Evolutionary conservation across 495 filamentous ascomycete species (phyloP), one percentile per base, ranked within the genome.

Genomic region (Tuber calosporum): DNA sequence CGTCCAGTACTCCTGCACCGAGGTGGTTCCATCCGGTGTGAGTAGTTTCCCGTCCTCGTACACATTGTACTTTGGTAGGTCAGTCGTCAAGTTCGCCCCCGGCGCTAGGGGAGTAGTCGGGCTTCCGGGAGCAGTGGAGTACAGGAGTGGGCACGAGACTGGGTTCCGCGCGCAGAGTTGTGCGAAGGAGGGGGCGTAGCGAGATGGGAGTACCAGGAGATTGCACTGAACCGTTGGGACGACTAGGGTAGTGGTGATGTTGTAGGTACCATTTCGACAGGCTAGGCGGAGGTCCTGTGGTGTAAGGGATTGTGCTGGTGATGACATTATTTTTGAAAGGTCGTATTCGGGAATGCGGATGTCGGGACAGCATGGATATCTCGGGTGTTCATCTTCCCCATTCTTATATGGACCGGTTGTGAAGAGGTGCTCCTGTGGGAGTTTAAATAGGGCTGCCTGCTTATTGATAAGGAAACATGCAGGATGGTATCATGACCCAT

Each of bases 121-220:
- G 39, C 82, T 79, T 1, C 80, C 81, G 4, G 68, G 38, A 1
- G 69, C 6, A 2, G 85, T 84, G 68, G 83, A 81, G 69, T 83
- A 86, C 36, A 89, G 79, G 4, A 89, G 79, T 0, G 87, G 88
- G 75, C 88, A 89, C 1, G 87, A 83, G n/a, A 88, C 86, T 8
- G 86, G 86, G 74, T 88, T 89, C 69, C 87, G 82, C 1, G 81
- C 81, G 77, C 87, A 89, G 39, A 88, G 84, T 41, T 83, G 71
- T 22, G 84, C 82, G 74, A 89, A 90, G 72, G 87, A 84, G 9
- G 76, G 13, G 41, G 86, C 86, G 78, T 89, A 85, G 67, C 78
- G 79, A 7, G 82, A 81, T 0, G 86, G 87, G 15, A 89, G 82
- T 7, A 88, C 83, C 40, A 90, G 82, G 8, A 89, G 82, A 75